These are phyloP conservation scores for Friedmanniomyces simplex DNA, from an alignment of 495 filamentous ascomycete species.

Conservation along the genomic window DNA sequence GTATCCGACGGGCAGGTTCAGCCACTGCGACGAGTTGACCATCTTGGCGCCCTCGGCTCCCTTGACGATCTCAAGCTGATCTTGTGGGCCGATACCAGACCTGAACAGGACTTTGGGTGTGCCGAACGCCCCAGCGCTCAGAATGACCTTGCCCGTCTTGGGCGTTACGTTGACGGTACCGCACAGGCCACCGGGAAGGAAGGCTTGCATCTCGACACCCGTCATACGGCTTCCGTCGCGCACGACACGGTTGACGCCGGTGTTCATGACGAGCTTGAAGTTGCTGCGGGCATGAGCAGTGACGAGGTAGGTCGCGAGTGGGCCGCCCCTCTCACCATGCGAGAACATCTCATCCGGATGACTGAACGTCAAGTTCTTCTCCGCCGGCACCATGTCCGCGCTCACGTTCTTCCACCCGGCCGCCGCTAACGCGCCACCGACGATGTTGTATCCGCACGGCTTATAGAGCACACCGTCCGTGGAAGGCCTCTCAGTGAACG, in stretches of 20 bases:
- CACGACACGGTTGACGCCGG: conserved; percentile 54
- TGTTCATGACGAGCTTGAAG: conserved; percentile 58
- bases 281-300: conserved; percentile 49
- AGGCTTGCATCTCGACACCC: conserved; percentile 56
- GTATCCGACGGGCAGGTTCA: conserved; percentile 62
- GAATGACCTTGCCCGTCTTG: conserved; percentile 52
- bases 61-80: conserved; percentile 29
- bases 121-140: conserved; percentile 62
- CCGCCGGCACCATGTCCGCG: conserved; percentile 48
- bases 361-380: conserved; percentile 57
- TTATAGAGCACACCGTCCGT: conserved; percentile 58
- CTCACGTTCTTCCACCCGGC: conserved; percentile 53
- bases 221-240: conserved; percentile 51
- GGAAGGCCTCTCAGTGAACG: conserved; percentile 58
- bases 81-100: conserved; percentile 30
- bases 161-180: conserved; percentile 52
- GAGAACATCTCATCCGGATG: conserved; percentile 62
- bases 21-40: conserved; percentile 55
- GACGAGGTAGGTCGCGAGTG: conserved; percentile 63
- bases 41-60: conserved; percentile 26
- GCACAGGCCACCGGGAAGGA: conserved; percentile 42
- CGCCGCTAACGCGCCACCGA: conserved; percentile 45
- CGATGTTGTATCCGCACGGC: conserved; percentile 52
- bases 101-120: conserved; percentile 56
- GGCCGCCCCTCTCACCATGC: conserved; percentile 57